Percentiles rank a stretch among this genome's conserved stretches.
Evolutionary conservation across 345 rosid genomes (phyloP).

Genomic region (Rubroshorea leprosula): DNA sequence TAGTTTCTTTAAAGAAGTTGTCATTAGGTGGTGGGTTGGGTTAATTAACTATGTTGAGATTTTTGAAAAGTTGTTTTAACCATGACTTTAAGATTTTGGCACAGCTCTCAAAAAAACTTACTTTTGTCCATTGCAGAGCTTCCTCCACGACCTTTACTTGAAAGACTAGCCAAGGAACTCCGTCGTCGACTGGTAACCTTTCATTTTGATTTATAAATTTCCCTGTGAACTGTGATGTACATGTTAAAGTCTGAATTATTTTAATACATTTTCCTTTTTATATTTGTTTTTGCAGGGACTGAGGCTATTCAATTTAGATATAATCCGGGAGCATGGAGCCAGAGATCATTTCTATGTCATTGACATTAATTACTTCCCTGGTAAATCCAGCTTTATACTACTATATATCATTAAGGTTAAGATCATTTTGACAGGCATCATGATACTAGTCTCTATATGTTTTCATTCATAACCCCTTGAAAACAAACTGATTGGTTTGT

Average conservation of each 20-base stretch:
- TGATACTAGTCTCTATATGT: constrained; percentile 2
- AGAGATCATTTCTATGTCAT: constrained; percentile 66
- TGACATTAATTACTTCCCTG: constrained; percentile 84
- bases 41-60: background rate
- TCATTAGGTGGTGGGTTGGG: no score
- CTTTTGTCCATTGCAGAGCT: constrained; percentile 45
- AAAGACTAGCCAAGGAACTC: constrained; percentile 75
- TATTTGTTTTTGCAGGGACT: constrained; percentile 41
- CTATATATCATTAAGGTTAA: background rate
- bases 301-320: constrained; percentile 70
- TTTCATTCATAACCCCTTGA: background rate
- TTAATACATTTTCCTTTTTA: background rate
- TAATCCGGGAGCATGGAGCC: constrained; percentile 68
- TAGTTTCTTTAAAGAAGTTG: no score
- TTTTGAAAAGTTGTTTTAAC: background rate
- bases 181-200: constrained; percentile 49
- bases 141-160: constrained; percentile 69
- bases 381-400: constrained; percentile 24
- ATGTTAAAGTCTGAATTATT: background rate
- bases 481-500: background rate
- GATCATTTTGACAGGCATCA: background rate
- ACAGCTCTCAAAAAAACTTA: constrained; percentile 4
- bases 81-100: background rate
- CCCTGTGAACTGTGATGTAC: background rate
- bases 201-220: background rate